Evolutionary conservation across 495 filamentous ascomycete species (phyloP).

Genomic region (Aspergillus olivimuriae): DNA sequence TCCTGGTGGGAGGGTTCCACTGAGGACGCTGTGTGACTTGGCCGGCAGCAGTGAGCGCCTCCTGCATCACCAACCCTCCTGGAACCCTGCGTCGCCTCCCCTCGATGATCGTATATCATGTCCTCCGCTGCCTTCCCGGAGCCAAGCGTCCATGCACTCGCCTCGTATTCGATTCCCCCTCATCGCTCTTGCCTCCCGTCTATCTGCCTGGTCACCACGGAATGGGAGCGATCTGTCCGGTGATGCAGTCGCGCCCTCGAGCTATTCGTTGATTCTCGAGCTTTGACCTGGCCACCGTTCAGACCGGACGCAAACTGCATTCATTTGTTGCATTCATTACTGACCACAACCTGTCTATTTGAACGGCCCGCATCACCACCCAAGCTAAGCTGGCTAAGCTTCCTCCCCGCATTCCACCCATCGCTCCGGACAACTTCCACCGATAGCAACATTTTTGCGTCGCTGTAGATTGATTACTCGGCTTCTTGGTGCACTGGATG

Average conservation of each 20-base stretch:
- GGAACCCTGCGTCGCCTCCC: too few species aligned
- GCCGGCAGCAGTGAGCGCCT: too few species aligned
- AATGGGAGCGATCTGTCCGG: neutral
- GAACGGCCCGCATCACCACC: too few species aligned
- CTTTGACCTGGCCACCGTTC: neutral
- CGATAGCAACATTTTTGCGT: neutral
- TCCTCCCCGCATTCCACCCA: slow-evolving; percentile 18
- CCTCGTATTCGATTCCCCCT: neutral
- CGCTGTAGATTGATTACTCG: neutral
- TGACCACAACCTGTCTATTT: too few species aligned
- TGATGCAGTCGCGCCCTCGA: neutral
- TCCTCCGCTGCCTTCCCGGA: neutral
- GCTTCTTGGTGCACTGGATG: slow-evolving; percentile 9
- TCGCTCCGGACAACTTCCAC: slow-evolving; percentile 7
- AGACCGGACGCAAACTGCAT: too few species aligned
- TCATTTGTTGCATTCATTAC: too few species aligned
- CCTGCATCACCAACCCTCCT: too few species aligned
- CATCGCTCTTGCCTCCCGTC: neutral
- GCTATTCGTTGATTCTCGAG: neutral
- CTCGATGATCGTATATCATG: neutral
- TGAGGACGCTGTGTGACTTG: neutral
- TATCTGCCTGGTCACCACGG: neutral
- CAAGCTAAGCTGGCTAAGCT: neutral
- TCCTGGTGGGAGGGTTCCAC: too few species aligned
- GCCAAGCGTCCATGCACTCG: neutral